phyloP scores from a whole-genome alignment of 208 protist genomes.

The Acanthamoeba triangularis region DNA sequence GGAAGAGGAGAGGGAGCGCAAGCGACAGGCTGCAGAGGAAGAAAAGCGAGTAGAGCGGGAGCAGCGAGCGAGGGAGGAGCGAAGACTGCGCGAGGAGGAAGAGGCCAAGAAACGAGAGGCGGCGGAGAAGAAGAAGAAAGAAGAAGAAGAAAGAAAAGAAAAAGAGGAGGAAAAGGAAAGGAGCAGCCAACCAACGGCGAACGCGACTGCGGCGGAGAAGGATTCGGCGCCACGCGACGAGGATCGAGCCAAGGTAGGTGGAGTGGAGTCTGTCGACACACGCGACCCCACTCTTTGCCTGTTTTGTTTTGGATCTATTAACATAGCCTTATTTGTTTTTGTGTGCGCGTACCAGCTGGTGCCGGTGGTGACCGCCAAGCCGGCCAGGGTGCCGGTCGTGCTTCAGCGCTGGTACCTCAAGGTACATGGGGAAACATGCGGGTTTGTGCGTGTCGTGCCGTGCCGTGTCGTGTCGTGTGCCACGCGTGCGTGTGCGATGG shows the following conservation, averaged over 20 bases:
- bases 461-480: not conserved
- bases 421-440: not conserved
- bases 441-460: not conserved
- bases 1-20: not conserved
- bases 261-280: not conserved
- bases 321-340: not conserved
- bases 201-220: not conserved
- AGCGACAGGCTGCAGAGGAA: not conserved
- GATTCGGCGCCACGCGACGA: not conserved
- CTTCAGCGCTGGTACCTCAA: slow-evolving; percentile 18
- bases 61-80: not conserved
- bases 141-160: not conserved
- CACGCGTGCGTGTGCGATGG: too few species aligned
- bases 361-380: not conserved
- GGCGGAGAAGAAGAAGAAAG: not conserved
- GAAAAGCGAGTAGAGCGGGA: not conserved
- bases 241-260: not conserved
- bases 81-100: not conserved
- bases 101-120: not conserved
- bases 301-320: too few species aligned
- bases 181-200: not conserved
- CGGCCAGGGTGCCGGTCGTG: not conserved
- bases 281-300: not conserved
- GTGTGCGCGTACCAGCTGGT: not conserved
- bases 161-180: not conserved